Base-by-base conservation (phyloP, 1,284 basidiomycete genomes). In the Apiotrichum montevideense region DNA sequence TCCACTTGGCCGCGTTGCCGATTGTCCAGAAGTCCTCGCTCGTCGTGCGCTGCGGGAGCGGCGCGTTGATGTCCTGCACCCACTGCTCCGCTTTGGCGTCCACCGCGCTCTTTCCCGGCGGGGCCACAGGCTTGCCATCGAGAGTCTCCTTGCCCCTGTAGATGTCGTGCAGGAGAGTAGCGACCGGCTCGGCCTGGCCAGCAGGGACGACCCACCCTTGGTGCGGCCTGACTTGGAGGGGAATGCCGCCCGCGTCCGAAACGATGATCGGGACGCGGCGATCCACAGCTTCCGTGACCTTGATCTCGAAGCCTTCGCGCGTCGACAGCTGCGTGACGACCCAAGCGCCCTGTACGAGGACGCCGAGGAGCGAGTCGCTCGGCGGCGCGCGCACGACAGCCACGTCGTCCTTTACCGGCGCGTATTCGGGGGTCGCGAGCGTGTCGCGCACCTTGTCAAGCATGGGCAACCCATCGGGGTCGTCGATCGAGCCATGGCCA, bases 261-360 rank as follows among this genome's bases (percentile, higher is more conserved):
- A 87, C 87, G 67, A 93, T 82, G 63, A 91, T 82, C 34, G 90
- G 89, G 60, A 87, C 87, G 63, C 87, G 87, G 35, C 87, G 83
- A 73, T 92, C 87, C 52, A 93, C 80, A 15, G 87, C 88, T 63
- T 93, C 90, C 45, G 89, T 91, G 55, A 92, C 90, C 75, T 92
- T 92, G 74, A 93, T 88, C 69, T 93, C 90, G 77, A 93, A 93
- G 45, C 90, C 90, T 78, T 93, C 90, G 59, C 63, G 57, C 15
- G 73, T 74, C 8, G 66, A 70, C 6, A 73, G 61, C 56, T 74
- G 73, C 5, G 67, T 69, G 9, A 67, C 71, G 3, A 71, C 67
- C 69, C 70, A 72, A 5, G 70, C 67, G 2, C 74, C 75, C 56
- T 77, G 75, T 9, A 76, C 63, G 52, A 77, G 70, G 44, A 64